These are phyloP conservation scores for Aspergillus asperescens DNA, from an alignment of 495 filamentous ascomycete species.

Conservation along the genomic window DNA sequence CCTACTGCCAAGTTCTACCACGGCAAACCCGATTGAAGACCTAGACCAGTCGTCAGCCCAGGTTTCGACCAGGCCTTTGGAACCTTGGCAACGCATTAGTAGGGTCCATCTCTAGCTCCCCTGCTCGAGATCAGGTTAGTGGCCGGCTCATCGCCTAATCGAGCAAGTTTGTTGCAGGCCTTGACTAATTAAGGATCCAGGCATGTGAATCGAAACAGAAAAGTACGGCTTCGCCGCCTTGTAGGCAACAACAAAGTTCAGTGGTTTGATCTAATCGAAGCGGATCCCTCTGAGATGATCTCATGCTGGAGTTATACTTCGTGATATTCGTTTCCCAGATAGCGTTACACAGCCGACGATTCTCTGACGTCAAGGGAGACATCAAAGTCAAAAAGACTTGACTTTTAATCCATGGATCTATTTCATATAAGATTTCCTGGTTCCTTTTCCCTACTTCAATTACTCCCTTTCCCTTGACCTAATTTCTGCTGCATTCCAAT, in stretches of 20 bases:
- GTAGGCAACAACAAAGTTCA: background rate
- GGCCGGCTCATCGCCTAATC: background rate
- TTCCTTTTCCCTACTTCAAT: background rate
- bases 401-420: background rate
- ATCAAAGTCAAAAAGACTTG: background rate
- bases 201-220: background rate
- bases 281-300: conserved; percentile 1
- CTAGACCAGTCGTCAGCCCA: background rate
- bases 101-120: no score
- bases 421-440: background rate
- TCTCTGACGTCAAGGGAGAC: conserved; percentile 28
- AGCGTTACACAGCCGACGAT: conserved; percentile 12
- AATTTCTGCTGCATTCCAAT: conserved; percentile 12
- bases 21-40: background rate
- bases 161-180: background rate
- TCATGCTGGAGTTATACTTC: conserved; percentile 3
- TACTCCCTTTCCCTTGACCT: conserved; percentile 3
- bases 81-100: no score
- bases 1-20: no score
- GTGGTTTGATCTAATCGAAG: background rate
- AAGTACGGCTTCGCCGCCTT: background rate
- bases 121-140: background rate
- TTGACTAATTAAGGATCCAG: background rate
- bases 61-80: background rate
- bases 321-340: background rate